phyloP scores from a whole-genome alignment of 176 grass and related monocot genomes.

The Tillandsia fasciculata region DNA sequence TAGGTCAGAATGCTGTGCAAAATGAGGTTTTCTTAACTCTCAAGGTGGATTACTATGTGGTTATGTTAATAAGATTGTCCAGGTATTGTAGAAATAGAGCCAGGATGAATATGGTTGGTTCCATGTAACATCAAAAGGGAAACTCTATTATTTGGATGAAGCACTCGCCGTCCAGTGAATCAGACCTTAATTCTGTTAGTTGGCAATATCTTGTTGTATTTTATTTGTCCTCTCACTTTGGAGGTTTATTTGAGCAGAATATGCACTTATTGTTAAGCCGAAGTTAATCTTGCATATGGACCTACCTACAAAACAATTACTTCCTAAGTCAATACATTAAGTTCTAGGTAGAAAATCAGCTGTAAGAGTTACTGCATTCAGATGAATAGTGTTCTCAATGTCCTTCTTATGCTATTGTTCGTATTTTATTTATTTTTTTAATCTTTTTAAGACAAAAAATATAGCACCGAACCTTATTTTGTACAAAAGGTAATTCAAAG shows the following conservation, averaged over 20 bases:
- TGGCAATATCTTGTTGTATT: background rate
- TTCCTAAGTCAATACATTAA: background rate
- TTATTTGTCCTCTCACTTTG: background rate
- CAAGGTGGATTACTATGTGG: too few relatives aligned
- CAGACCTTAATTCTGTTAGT: background rate
- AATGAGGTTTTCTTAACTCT: too few relatives aligned
- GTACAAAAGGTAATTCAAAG: slow-evolving; percentile 38
- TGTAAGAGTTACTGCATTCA: background rate
- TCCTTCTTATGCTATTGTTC: too few relatives aligned
- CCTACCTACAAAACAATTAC: too few relatives aligned
- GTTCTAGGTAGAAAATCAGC: background rate
- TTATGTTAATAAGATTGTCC: too few relatives aligned
- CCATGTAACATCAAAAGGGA: too few relatives aligned
- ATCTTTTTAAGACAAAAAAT: background rate
- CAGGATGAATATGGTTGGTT: too few relatives aligned
- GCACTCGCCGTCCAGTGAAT: background rate
- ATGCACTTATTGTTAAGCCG: background rate
- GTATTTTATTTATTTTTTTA: too few relatives aligned
- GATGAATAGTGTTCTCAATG: background rate
- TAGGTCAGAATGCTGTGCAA: too few relatives aligned
- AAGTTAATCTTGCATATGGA: background rate
- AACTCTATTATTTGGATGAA: too few relatives aligned
- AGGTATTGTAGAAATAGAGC: too few relatives aligned
- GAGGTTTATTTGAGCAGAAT: background rate
- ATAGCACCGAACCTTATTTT: background rate